Evolutionary conservation across 2,329 filamentous ascomycete species (phyloP), one percentile per base, ranked within the genome.

Genomic region (Onygenales sp.): DNA sequence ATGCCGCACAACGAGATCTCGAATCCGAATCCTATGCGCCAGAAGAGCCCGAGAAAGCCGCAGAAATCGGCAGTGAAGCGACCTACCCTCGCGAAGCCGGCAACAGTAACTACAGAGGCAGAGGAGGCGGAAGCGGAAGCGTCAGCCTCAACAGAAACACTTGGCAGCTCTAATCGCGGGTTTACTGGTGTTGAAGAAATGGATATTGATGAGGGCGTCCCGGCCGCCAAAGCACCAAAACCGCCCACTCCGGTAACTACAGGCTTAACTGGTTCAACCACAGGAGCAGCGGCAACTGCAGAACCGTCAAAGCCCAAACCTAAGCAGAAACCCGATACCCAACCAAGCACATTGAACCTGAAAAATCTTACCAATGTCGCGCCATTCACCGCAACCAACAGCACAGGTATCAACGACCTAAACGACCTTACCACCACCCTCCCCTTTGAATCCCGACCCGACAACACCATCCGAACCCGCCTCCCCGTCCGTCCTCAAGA

Each of bases 401-500:
- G 66, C 47, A 64, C 63, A 14, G 79, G 80, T 7, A 72, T 84
- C 14, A 69, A 75, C 27, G 75, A 77, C 51, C 63, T 85, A 21
- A 71, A 74, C 32, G 78, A 81, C 53, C 68, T 85, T 41, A 71
- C 69, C 42, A 70, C 73, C 7, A 77, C 72, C 1, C 70, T 85
- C 2, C 82, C 82, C 3, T 85, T 84, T 62, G 66, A 78, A 54
- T 84, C 82, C 2, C 72, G 76, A 42, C 63, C 81, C 2, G 72
- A 75, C 21, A 54, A 56, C 5, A 56, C 52, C 7, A 51, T 59
- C 5, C 69, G 70, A 32, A 52, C 58, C 58, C 54, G 69, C 62
- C 57, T 66, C 59, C 50, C 71, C 65, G 61, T 66, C 14, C 65
- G 60, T 32, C 56, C 69, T 56, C 62, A 69, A 59, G 57, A 65